These are phyloP conservation scores for Saturnispora diversa DNA, from an alignment of 805 yeast species.

Conservation along the genomic window DNA sequence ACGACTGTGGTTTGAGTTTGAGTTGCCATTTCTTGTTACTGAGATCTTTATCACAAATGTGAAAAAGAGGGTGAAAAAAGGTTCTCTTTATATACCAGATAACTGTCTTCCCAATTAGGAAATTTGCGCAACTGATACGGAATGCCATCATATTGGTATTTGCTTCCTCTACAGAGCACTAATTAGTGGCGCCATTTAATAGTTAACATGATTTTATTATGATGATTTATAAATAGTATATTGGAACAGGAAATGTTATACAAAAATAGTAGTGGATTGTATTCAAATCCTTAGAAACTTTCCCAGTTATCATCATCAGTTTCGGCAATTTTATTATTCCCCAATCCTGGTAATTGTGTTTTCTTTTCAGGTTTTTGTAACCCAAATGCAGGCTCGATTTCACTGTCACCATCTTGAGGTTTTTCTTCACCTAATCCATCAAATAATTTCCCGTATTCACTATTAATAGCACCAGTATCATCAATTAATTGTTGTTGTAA, in stretches of 20 bases:
- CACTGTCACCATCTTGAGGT: slow-evolving; percentile 30
- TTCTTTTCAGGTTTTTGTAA: slow-evolving; percentile 45
- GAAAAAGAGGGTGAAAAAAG: too few relatives aligned
- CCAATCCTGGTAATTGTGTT: slow-evolving; percentile 48
- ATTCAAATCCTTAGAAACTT: slow-evolving; percentile 36
- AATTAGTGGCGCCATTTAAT: too few relatives aligned
- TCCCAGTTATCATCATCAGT: slow-evolving; percentile 63
- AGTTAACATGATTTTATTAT: too few relatives aligned
- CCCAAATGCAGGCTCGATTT: slow-evolving; percentile 62
- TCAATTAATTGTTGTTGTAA: slow-evolving; percentile 43
- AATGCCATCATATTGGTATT: too few relatives aligned
- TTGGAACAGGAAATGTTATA: not conserved
- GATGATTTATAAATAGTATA: too few relatives aligned
- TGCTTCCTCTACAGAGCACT: too few relatives aligned
- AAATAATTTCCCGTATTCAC: slow-evolving; percentile 46
- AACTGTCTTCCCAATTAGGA: too few relatives aligned
- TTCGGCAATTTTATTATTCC: slow-evolving; percentile 28
- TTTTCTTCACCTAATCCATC: slow-evolving; percentile 45
- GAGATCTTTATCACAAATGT: too few relatives aligned
- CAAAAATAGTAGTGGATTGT: not conserved
- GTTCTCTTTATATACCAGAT: too few relatives aligned
- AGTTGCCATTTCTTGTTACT: too few relatives aligned
- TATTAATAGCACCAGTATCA: slow-evolving; percentile 39
- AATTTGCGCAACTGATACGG: too few relatives aligned
- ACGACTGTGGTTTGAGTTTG: slow-evolving; percentile 10